Evolutionary conservation across 495 filamentous ascomycete species (phyloP), one percentile per base, ranked within the genome.

Genomic region (Pseudomonodictys pantanalensis): DNA sequence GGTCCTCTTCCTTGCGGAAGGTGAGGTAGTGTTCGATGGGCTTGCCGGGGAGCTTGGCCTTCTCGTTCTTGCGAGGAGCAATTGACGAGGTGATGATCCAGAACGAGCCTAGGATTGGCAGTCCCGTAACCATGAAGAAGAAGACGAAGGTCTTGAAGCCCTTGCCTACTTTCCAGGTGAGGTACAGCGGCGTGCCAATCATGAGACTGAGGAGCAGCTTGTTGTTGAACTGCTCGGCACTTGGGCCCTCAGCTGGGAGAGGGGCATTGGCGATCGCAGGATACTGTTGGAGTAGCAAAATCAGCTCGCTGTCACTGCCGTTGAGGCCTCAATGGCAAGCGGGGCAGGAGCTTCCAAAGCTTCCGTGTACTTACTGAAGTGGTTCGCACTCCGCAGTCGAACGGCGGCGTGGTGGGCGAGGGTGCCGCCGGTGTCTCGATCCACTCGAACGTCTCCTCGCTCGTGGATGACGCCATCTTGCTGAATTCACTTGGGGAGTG

Each of bases 1-100:
- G 74, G 72, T 95, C 87, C 50, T 78, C 80, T 58, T 84, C 79
- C 58, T 84, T 87, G 77, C 90, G 87, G 80, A 95, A 95, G 38
- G 81, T 83, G 62, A 95, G 80, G 72, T 95, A 95, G 74, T 89
- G 80, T 73, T 93, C 89, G 58, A 95, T 78, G 29, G 88, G 87
- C 52, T 85, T 87, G 62, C 89, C 90, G 43, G 90, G 86, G 55
- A 81, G 78, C 59, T 75, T 84, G 68, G 79, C 90, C 70, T 92
- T 92, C 70, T 91, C 86, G 64, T 87, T 92, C 72, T 79, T 87
- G 62, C 88, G 84, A 2, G 89, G 86, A 30, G 84, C 85, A 64
- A 83, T 77, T 62, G 74, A 72, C 15, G 90, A 92, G 35, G 76
- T 71, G 50, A 81, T 65, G 60, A 83, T 76, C 90, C 90, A 95